Evolutionary conservation across 495 filamentous ascomycete species (phyloP).

Genomic region (Penicillium daleae): DNA sequence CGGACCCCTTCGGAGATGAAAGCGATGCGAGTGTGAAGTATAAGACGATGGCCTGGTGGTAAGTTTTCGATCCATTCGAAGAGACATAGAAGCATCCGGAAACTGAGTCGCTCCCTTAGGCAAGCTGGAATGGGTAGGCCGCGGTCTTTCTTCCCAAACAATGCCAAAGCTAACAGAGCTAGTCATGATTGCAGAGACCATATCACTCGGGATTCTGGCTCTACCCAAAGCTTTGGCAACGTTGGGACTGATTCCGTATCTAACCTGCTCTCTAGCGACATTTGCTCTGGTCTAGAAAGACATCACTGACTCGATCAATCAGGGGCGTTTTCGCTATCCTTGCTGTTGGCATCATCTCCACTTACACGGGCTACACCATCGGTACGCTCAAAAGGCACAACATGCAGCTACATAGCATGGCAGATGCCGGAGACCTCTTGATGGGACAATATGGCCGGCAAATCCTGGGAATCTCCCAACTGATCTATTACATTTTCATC

Average conservation of each 20-base stretch:
- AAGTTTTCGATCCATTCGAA: conserved; percentile 1
- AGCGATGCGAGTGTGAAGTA: conserved; percentile 34
- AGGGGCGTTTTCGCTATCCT: conserved; percentile 61
- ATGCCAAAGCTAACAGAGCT: conserved; percentile 14
- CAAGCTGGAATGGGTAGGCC: conserved; percentile 39
- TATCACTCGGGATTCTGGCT: conserved; percentile 63
- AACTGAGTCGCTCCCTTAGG: conserved; percentile 22
- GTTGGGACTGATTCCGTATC: conserved; percentile 59
- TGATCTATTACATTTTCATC: conserved; percentile 67
- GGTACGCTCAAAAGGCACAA: conserved; percentile 68
- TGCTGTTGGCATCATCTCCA: conserved; percentile 62
- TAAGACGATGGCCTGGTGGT: conserved; percentile 46
- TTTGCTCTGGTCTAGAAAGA: not conserved
- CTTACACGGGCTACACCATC: conserved; percentile 72
- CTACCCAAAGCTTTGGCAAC: conserved; percentile 60
- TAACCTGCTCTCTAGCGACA: not conserved
- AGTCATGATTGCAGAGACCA: conserved; percentile 67
- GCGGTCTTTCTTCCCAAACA: not conserved
- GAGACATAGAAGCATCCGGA: not conserved
- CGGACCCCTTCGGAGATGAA: conserved; percentile 42
- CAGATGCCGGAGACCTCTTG: conserved; percentile 66
- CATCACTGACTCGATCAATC: conserved; percentile 26
- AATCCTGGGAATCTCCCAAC: conserved; percentile 59
- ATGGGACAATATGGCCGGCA: conserved; percentile 60
- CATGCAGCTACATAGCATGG: conserved; percentile 66